Evolutionary conservation across 1,284 basidiomycete species (phyloP), one percentile per base, ranked within the genome.

Genomic region (Ceratobasidium sp.): DNA sequence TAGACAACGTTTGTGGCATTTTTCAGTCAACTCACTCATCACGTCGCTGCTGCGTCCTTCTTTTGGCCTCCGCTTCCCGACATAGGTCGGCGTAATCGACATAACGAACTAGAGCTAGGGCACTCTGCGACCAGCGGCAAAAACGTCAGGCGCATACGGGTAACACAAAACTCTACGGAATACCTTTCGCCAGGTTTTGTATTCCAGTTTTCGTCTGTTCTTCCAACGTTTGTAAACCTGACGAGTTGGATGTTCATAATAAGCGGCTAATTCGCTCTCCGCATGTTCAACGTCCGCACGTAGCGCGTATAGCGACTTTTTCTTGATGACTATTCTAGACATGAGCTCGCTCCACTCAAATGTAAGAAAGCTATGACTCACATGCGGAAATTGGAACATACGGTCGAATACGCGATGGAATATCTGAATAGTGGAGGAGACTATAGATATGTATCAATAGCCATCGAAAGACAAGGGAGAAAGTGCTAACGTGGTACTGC

Each of bases 371-470:
- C 48, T 52, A 15, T 26, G 23, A 42, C 71, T 74, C 38, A 65
- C 71, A 15, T 38, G 48, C n/a, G 13, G 71, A 74, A 33, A 74
- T 20, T 20, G 71, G 71, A 23, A 74, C 61, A 62, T 74, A 74
- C 1, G 59, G 71, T 9, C 33, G 28, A 15, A 74, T n/a, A 17
- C 52, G 61, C 5, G 33, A 20, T 15, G 71, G 23, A 48, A 74
- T n/a, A n/a, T 74, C 44, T 10, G 71, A 74, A 38, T 46, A 42
- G 17, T 61, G 61, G 48, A 74, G 20, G 33, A 74, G 57, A 38
- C 71, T 74, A n/a, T 40, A 20, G 50, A 17, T 6, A 13, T 13
- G 38, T 5, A n/a, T 65, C 6, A 64, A n/a, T 48, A 62, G 33
- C 46, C 10, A 20, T 10, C 12, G n/a, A 23, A 50, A 42, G 13